A percentile compares a stretch with the other conserved stretches of the same genome.
Evolutionary conservation across 768 basidiomycete species (phyloP).

Genomic region (Kwoniella sp.): DNA sequence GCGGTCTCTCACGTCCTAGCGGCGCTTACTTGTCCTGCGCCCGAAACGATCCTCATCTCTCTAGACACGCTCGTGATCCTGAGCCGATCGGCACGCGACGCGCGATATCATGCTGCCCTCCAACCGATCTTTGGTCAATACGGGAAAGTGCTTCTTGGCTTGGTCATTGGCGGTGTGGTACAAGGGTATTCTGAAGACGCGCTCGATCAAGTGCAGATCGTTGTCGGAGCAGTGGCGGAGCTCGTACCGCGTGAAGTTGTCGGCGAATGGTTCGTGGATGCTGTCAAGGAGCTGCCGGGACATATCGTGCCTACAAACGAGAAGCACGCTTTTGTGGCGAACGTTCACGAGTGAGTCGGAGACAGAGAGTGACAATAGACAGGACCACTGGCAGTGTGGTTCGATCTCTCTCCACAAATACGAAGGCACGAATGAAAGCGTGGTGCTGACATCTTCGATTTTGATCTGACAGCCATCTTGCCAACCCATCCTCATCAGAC

Average conservation of each 20-base stretch:
- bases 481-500: constrained; percentile 15
- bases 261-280: constrained; percentile 70
- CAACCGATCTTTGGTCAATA: constrained; percentile 57
- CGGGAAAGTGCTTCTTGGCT: constrained; percentile 70
- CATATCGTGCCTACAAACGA: constrained; percentile 66
- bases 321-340: constrained; percentile 72
- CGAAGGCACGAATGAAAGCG: too few relatives aligned
- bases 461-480: constrained; percentile 29
- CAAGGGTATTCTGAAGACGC: constrained; percentile 88
- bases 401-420: too few relatives aligned
- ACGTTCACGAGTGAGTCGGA: constrained; percentile 72
- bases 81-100: constrained; percentile 67
- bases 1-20: constrained; percentile 76
- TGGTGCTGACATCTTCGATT: background rate
- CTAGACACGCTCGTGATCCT: constrained; percentile 77
- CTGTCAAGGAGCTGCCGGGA: constrained; percentile 71
- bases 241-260: constrained; percentile 69
- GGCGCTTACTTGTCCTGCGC: constrained; percentile 77
- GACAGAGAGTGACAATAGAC: too few relatives aligned
- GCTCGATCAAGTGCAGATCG: constrained; percentile 69
- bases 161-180: constrained; percentile 74
- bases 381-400: background rate
- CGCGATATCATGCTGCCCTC: constrained; percentile 57
- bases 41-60: constrained; percentile 76
- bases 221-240: constrained; percentile 64